Evolutionary conservation across 129 eudicot species (phyloP).

Genomic region (Apium graveolens): DNA sequence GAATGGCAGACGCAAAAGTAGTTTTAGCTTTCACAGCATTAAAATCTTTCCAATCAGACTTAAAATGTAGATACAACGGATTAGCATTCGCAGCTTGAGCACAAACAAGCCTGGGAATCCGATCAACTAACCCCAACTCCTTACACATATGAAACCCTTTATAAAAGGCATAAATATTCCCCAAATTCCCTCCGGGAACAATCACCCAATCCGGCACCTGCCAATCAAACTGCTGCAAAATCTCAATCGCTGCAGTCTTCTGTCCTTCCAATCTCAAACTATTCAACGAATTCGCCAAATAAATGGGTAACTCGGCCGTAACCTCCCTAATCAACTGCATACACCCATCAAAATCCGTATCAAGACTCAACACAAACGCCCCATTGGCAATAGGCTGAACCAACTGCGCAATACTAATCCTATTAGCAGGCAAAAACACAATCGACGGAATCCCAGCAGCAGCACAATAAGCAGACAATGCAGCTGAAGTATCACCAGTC

Average conservation of each 20-base stretch:
- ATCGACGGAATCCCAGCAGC: constrained; percentile 46
- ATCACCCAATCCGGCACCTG: constrained; percentile 57
- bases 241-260: constrained; percentile 50
- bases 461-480: constrained; percentile 42
- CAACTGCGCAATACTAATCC: constrained; percentile 38
- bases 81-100: constrained; percentile 55
- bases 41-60: constrained; percentile 45
- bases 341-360: constrained; percentile 55
- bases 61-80: constrained; percentile 38
- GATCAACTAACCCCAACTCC: constrained; percentile 41
- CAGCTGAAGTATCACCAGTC: constrained; percentile 44
- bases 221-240: constrained; percentile 59
- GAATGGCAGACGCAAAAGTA: constrained; percentile 47
- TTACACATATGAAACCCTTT: constrained; percentile 53
- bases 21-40: constrained; percentile 38
- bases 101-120: constrained; percentile 47
- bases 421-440: constrained; percentile 38
- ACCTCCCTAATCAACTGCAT: constrained; percentile 52
- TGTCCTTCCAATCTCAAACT: constrained; percentile 51
- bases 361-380: constrained; percentile 46
- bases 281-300: constrained; percentile 46
- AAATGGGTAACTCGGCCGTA: constrained; percentile 43
- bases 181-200: constrained; percentile 49
- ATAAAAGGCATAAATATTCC: constrained; percentile 45
- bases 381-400: constrained; percentile 55